These are phyloP conservation scores for Allium cepa DNA, from an alignment of 106 monocot genomes.

Conservation along the genomic window DNA sequence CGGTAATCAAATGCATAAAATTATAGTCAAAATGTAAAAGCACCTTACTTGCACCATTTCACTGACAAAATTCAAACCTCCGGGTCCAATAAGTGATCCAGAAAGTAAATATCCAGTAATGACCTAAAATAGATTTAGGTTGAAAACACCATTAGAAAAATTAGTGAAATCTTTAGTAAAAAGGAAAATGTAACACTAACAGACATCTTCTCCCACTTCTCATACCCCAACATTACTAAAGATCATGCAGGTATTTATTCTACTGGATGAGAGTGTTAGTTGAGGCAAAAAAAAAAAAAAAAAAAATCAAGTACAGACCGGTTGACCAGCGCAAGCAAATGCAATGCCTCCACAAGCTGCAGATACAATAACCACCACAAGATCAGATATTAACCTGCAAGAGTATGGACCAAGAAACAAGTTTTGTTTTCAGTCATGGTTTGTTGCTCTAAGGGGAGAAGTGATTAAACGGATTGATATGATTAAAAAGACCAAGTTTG, in stretches of 20 bases:
- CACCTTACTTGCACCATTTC: slow-evolving; percentile 99
- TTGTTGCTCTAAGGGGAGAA: too few species aligned
- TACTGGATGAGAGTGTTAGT: not conserved
- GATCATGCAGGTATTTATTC: too few species aligned
- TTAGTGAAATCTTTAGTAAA: not conserved
- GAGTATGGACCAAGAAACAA: not conserved
- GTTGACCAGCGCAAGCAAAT: slow-evolving; percentile 91
- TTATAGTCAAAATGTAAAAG: slow-evolving; percentile 9
- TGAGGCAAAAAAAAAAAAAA: not conserved
- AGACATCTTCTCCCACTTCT: too few species aligned
- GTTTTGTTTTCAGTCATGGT: too few species aligned
- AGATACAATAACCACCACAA: slow-evolving; percentile 82
- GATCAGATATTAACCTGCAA: slow-evolving; percentile 90
- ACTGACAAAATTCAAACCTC: slow-evolving; percentile 83
- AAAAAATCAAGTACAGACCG: slow-evolving; percentile 29
- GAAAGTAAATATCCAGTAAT: slow-evolving; percentile 90
- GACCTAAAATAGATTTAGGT: slow-evolving; percentile 35
- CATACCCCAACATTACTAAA: too few species aligned
- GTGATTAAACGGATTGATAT: too few species aligned
- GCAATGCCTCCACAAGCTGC: slow-evolving; percentile 86
- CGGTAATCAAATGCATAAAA: not conserved
- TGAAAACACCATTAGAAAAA: not conserved
- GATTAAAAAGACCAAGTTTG: too few species aligned
- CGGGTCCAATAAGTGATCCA: slow-evolving; percentile 89
- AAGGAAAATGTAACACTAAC: too few species aligned